These are phyloP conservation scores for Emericellopsis atlantica DNA, from an alignment of 2,329 filamentous ascomycete species.

Conservation along the genomic window DNA sequence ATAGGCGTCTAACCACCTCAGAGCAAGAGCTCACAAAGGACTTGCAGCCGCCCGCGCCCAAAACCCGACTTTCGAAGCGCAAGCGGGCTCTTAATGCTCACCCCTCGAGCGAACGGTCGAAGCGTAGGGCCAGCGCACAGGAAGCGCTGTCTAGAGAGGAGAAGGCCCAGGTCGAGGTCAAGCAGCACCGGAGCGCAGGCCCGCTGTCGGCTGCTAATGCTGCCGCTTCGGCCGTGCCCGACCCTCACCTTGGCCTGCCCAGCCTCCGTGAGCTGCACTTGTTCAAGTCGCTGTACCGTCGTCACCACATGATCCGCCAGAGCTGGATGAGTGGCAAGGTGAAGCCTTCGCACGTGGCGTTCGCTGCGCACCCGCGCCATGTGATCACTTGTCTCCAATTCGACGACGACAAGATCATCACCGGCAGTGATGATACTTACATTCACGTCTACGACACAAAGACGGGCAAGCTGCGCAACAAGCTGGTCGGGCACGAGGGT, in stretches of 20 bases:
- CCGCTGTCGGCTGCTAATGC: conserved; percentile 78
- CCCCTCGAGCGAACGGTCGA: conserved; percentile 33
- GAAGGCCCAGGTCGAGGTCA: conserved; percentile 23
- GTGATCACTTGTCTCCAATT: conserved; percentile 98
- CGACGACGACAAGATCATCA: conserved; percentile 95
- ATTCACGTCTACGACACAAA: conserved; percentile 98
- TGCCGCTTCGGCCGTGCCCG: conserved; percentile 70
- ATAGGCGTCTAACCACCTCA: conserved; percentile 35
- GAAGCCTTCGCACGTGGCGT: conserved; percentile 83
- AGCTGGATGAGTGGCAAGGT: conserved; percentile 84
- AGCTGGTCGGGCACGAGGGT: conserved; percentile 85
- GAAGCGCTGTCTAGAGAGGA: conserved; percentile 31
- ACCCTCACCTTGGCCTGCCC: conserved; percentile 67
- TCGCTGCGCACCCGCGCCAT: conserved; percentile 89
- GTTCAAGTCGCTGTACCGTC: conserved; percentile 91
- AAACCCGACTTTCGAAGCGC: conserved; percentile 39
- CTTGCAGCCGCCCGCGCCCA: conserved; percentile 25
- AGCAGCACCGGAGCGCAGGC: conserved; percentile 56
- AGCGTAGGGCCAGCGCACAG: conserved; percentile 37
- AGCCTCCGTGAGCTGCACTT: conserved; percentile 76
- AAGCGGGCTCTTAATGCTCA: conserved; percentile 38
- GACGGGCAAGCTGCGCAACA: conserved; percentile 72
- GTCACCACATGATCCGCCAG: conserved; percentile 79
- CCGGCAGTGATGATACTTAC: conserved; percentile 91
- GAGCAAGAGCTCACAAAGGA: conserved; percentile 36